Evolutionary conservation across 2,329 filamentous ascomycete species (phyloP), one percentile per base, ranked within the genome.

Genomic region (Fusarium sp.): DNA sequence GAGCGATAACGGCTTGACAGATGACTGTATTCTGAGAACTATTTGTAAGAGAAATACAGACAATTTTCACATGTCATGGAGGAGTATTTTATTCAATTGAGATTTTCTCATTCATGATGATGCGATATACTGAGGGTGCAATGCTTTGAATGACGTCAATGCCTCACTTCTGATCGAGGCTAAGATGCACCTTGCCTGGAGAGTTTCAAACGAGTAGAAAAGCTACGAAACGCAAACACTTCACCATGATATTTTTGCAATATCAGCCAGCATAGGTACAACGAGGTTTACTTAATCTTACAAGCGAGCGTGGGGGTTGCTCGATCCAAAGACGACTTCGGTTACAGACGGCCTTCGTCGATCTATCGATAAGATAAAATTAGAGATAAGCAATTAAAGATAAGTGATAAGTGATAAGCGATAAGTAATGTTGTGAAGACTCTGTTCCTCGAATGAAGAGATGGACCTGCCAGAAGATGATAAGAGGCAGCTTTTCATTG

Each of bases 1-100:
- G 62, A 66, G 63, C 63, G 63, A 66, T 66, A 66, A 61, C 63
- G 63, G 63, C 46, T 27, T 16, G 32, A 20, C 27, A n/a, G 2
- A 45, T 44, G 54, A 51, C 16, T 47, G 5, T 10, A 16, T 40
- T 5, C 4, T 10, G 2, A 16, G 25, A 15, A 22, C n/a, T 38
- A 54, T 63, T n/a, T 24, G 6, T 27, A 29, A 59, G 20, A 59
- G 8, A 49, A 49, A 22, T 10, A 6, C 3, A 59, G 14, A 3
- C 0, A 7, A 6, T 25, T 32, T 22, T 32, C 18, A 30, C 14
- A 22, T 49, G 14, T 12, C n/a, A 14, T 6, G 6, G 1, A 6
- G 3, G 15, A 27, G 16, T 18, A 25, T 14, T n/a, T n/a, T 22
- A 16, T 22, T 22, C 1, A 10, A 24, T 22, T 34, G 16, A 9